Evolutionary conservation across 2,329 filamentous ascomycete species (phyloP), one percentile per base, ranked within the genome.

Genomic region (Chaetomium globosum): DNA sequence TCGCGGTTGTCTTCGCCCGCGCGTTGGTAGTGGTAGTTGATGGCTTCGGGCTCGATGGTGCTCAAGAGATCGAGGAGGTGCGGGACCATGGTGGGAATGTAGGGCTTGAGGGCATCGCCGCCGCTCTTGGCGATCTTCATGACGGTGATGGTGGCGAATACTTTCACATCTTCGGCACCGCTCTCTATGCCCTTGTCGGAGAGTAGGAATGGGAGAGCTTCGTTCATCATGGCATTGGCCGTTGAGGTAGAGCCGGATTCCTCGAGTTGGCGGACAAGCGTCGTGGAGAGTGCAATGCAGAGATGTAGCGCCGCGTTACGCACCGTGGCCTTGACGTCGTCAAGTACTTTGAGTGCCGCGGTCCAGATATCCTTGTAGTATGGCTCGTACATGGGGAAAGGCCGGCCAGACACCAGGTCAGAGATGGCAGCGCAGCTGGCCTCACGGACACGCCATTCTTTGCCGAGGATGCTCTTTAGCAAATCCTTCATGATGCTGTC

Each of bases 241-340:
- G 89, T 87, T 70, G 88, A 87, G 0, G 87, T 83, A 31, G 85
- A 83, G 61, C 89, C 88, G 46, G 91, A 90, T 53, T 92, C 88
- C 75, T 97, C 92, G 1, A 97, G 84, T 66, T 93, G 91, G 31
- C 93, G 88, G 3, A 96, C 92, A 16, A 98, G 84, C 19, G 91
- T 90, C 60, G 91, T 93, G 0, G 93, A 96, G 43, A 99, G 82
- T 0, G 88, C 87, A 75, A 93, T 89, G 72, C 93, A 96, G 4
- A 99, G 83, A 66, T 88, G 88, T 54, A 93, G 83, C 1, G 95
- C 95, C 1, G 93, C 90, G 43, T 85, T 83, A 59, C 95, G 86
- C 4, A 99, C 95, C 1, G 90, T 93, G 8, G 89, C 90, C 75
- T 99, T 99, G 76, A 98, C 96, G 75, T 99, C 95, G 75, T 99